Percentiles rank a stretch among this genome's conserved stretches.
Evolutionary conservation across 1,139 yeast species (phyloP).

Genomic region (Pichia sp.): DNA sequence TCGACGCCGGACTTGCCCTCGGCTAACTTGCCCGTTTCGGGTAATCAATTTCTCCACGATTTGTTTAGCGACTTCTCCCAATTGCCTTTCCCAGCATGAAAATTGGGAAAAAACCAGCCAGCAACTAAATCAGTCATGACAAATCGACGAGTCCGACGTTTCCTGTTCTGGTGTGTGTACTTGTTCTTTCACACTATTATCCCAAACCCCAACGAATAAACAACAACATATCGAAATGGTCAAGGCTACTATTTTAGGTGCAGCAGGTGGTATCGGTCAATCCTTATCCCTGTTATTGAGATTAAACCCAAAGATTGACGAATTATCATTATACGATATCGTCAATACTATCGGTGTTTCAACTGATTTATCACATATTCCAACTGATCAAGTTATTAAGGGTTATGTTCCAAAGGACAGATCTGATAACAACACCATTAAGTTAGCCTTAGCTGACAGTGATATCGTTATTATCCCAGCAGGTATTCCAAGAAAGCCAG

Average conservation of each 20-base stretch:
- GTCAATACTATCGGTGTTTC: slow-evolving; percentile 72
- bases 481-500: slow-evolving; percentile 81
- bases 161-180: no score
- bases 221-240: no score
- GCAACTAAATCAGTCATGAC: no score
- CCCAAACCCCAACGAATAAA: no score
- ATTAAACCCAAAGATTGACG: slow-evolving; percentile 51
- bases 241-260: slow-evolving; percentile 74
- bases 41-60: no score
- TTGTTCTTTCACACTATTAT: no score
- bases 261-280: slow-evolving; percentile 82
- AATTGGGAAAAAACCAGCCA: not conserved
- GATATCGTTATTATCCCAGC: slow-evolving; percentile 63
- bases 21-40: no score
- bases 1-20: not conserved
- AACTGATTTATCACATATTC: slow-evolving; percentile 71
- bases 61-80: no score
- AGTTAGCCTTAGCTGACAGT: slow-evolving; percentile 50
- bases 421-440: slow-evolving; percentile 38
- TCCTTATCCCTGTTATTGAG: slow-evolving; percentile 67
- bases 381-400: slow-evolving; percentile 53
- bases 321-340: slow-evolving; percentile 62
- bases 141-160: no score
- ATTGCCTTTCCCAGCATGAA: not conserved
- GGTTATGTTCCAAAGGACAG: slow-evolving; percentile 55